Conservation (phyloP, 257 asterid genomes). For the Solanum acaule region DNA sequence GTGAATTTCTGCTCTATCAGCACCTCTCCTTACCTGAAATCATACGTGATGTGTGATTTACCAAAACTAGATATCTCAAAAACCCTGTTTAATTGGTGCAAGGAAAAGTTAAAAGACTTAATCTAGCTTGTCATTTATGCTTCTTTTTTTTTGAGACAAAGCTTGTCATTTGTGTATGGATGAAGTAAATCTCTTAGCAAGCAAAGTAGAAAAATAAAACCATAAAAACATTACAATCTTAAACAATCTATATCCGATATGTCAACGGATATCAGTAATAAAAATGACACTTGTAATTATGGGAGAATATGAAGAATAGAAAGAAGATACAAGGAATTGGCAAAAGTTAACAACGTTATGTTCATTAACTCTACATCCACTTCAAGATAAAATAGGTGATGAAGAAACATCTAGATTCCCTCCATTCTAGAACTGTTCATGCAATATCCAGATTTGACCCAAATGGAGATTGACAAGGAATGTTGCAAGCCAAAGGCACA, state of each 20-base stretch:
- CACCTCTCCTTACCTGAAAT: constrained; percentile 84
- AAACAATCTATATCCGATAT: background rate
- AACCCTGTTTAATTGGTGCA: background rate
- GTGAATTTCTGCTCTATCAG: constrained; percentile 75
- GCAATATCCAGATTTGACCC: background rate
- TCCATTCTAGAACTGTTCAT: background rate
- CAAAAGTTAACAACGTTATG: background rate
- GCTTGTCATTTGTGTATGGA: background rate
- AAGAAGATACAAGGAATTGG: background rate
- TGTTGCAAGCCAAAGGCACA: background rate
- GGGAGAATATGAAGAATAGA: background rate
- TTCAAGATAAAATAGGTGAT: background rate
- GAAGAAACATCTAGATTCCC: background rate
- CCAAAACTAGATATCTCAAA: background rate
- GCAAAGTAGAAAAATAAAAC: background rate
- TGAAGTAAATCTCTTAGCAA: background rate
- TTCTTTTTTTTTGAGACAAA: background rate
- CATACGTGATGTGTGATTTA: background rate
- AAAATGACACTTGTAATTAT: background rate
- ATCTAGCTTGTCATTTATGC: background rate
- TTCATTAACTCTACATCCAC: background rate
- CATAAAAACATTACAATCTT: background rate
- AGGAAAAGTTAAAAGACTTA: background rate
- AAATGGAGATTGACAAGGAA: background rate
- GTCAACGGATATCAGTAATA: background rate